These are phyloP conservation scores for Thelephora ganbajun DNA, from an alignment of 768 basidiomycete genomes.

Conservation along the genomic window DNA sequence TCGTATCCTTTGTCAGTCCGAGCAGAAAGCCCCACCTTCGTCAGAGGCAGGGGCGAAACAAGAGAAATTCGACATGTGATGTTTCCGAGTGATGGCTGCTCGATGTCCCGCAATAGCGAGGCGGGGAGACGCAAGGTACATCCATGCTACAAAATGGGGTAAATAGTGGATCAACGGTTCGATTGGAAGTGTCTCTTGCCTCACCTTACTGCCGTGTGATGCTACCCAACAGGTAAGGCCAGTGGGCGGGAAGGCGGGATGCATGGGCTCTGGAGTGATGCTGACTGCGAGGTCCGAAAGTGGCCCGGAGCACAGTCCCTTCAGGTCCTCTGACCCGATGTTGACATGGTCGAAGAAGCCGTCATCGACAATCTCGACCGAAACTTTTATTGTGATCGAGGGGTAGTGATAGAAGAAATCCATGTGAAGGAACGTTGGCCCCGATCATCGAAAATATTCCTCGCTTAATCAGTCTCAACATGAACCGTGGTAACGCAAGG, in stretches of 20 bases:
- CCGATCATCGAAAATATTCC: constrained; percentile 19
- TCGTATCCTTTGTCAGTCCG: constrained; percentile 12
- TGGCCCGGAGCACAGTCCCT: too few species aligned
- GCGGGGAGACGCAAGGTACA: not conserved
- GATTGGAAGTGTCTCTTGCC: too few species aligned
- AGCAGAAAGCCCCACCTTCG: constrained; percentile 13
- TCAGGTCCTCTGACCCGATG: not conserved
- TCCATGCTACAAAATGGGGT: not conserved
- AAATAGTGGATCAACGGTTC: not conserved
- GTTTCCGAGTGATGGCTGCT: constrained; percentile 1
- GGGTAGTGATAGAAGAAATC: not conserved
- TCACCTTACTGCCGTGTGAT: too few species aligned
- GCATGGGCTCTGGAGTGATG: too few species aligned
- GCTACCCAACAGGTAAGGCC: too few species aligned
- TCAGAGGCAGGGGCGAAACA: constrained; percentile 9
- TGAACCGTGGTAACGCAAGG: constrained; percentile 40
- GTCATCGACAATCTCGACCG: not conserved
- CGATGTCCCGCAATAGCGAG: not conserved
- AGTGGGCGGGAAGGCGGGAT: too few species aligned
- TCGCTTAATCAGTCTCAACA: constrained; percentile 18
- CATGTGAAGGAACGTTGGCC: not conserved
- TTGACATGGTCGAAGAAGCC: not conserved
- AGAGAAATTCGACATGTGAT: constrained; percentile 3
- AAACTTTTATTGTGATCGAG: not conserved
- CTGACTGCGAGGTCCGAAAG: too few species aligned